phyloP scores from a whole-genome alignment of 1,139 yeast species.

The Hyphopichia khmerensis region DNA sequence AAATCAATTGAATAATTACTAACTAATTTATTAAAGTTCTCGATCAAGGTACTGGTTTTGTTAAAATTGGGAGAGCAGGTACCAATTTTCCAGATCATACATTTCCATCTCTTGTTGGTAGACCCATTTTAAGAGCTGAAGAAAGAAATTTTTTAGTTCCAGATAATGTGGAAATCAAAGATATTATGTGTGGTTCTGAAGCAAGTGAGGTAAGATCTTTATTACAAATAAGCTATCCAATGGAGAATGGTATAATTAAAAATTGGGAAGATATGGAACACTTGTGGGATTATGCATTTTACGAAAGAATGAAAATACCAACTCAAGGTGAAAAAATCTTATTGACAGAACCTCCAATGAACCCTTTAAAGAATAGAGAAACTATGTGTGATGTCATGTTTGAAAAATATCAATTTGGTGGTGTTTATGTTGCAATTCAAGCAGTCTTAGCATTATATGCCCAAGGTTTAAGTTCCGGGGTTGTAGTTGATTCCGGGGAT shows the following conservation, averaged over 20 bases:
- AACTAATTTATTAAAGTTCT: conserved; percentile 54
- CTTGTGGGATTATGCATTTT: conserved; percentile 96
- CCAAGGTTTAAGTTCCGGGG: conserved; percentile 95
- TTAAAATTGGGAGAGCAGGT: conserved; percentile 93
- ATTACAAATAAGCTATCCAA: conserved; percentile 89
- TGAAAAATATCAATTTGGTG: conserved; percentile 92
- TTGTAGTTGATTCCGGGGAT: conserved; percentile 94
- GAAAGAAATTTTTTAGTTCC: conserved; percentile 64
- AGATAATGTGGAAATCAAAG: conserved; percentile 71
- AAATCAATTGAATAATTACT: conserved; percentile 2
- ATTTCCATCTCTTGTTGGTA: conserved; percentile 97
- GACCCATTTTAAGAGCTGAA: conserved; percentile 96
- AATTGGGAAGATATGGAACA: conserved; percentile 99
- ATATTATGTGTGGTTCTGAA: conserved; percentile 97
- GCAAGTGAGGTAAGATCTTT: conserved; percentile 90
- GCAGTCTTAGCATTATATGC: conserved; percentile 97
- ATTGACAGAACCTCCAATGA: conserved; percentile 97
- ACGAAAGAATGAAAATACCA: conserved; percentile 78
- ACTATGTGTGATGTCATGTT: conserved; percentile 97
- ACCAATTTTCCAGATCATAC: conserved; percentile 97
- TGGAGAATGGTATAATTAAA: conserved; percentile 97
- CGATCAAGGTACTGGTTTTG: conserved; percentile 99
- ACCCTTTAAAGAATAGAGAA: conserved; percentile 90
- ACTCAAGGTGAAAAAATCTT: conserved; percentile 78
- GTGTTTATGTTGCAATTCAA: conserved; percentile 97